phyloP scores from a whole-genome alignment of 164 flowering plant species.

The Sextonia rubra region DNA sequence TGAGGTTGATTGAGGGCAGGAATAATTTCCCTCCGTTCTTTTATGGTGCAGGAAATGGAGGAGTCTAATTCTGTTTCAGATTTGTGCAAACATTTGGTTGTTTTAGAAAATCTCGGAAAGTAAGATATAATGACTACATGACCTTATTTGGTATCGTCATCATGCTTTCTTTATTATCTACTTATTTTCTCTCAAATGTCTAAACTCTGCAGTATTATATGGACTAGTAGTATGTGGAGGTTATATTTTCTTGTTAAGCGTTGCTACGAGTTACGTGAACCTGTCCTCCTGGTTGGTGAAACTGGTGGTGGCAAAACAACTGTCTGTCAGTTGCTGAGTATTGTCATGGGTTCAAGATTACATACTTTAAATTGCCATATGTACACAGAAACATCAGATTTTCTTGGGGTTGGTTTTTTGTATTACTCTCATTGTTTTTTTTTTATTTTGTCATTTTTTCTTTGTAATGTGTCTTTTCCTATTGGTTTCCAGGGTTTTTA shows the following conservation, averaged over 20 bases:
- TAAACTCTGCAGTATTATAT: slow-evolving; percentile 43
- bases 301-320: slow-evolving; percentile 99
- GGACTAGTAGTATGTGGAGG: slow-evolving; percentile 77
- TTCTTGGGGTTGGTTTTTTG: slow-evolving; percentile 69
- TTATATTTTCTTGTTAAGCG: slow-evolving; percentile 78
- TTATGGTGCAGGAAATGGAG: slow-evolving; percentile 28
- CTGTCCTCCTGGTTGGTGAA: slow-evolving; percentile 98
- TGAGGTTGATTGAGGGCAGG: neutral
- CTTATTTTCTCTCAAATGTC: neutral
- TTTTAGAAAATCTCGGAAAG: slow-evolving; percentile 30
- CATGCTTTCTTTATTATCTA: too few relatives aligned
- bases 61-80: slow-evolving; percentile 9
- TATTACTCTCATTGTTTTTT: neutral
- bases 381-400: slow-evolving; percentile 94
- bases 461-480: neutral
- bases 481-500: slow-evolving; percentile 62
- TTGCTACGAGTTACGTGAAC: slow-evolving; percentile 74
- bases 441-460: too few relatives aligned
- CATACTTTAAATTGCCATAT: slow-evolving; percentile 93
- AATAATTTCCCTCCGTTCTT: neutral
- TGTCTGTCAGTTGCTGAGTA: slow-evolving; percentile 77
- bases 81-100: slow-evolving; percentile 6
- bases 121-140: slow-evolving; percentile 23
- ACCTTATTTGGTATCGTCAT: too few relatives aligned
- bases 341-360: slow-evolving; percentile 39